Evolutionary conservation across 228 moss, liverwort and hornwort species (phyloP).

Genomic region (Sphagnum magellanicum): DNA sequence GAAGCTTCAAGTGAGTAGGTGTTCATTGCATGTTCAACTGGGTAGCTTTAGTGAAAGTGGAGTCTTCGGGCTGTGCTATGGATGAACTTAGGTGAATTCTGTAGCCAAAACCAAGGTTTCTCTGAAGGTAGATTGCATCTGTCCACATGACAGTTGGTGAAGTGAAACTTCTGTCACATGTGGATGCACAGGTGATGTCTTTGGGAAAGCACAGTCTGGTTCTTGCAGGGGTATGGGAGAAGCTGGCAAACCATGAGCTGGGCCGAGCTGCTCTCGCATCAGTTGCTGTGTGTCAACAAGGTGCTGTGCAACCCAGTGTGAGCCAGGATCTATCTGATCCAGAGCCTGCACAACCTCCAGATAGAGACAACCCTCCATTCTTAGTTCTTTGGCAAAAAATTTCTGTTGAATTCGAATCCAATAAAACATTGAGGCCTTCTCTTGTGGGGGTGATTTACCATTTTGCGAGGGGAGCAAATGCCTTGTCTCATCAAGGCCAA

Average conservation of each 20-base stretch:
- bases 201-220: conserved; percentile 54
- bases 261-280: conserved; percentile 81
- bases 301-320: conserved; percentile 9
- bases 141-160: no score
- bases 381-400: conserved; percentile 47
- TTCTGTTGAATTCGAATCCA: conserved; percentile 22
- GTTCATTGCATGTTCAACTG: no score
- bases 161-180: no score
- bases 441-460: conserved; percentile 31
- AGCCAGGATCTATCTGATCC: conserved; percentile 23
- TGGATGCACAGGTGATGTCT: conserved; percentile 42
- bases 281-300: conserved; percentile 32
- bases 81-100: no score
- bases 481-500: conserved; percentile 30
- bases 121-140: no score
- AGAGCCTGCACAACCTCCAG: conserved; percentile 10
- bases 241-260: conserved; percentile 67
- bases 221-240: conserved; percentile 63
- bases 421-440: conserved; percentile 13
- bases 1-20: no score
- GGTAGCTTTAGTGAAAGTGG: no score
- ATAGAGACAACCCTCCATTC: conserved; percentile 39
- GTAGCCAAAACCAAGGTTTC: no score
- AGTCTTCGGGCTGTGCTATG: no score
- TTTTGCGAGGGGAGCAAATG: conserved; percentile 31